Conservation (phyloP, 345 rosid species). For the Zanthoxylum bungeanum region DNA sequence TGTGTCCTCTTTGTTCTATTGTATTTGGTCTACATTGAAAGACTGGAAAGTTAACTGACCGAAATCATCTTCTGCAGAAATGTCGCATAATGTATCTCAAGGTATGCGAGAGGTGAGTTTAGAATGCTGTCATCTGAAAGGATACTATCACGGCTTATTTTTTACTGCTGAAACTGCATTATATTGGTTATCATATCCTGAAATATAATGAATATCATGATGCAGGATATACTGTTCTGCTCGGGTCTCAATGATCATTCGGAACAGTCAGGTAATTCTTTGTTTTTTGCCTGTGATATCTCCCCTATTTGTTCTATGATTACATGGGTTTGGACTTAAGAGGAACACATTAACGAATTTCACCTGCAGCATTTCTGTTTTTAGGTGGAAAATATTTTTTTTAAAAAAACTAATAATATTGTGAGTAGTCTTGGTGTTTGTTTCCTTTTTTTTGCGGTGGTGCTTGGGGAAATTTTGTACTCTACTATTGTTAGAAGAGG, state of each 20-base stretch:
- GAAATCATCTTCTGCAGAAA: conserved; percentile 39
- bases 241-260: conserved; percentile 49
- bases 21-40: background rate
- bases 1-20: too few species aligned
- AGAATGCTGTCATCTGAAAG: conserved; percentile 6
- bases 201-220: conserved; percentile 14
- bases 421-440: background rate
- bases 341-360: background rate
- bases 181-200: background rate
- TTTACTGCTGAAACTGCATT: background rate
- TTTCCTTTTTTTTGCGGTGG: background rate
- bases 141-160: background rate
- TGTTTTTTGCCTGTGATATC: background rate
- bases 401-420: background rate
- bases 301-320: background rate
- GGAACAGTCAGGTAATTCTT: conserved; percentile 62
- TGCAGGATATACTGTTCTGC: conserved; percentile 73
- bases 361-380: background rate
- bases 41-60: conserved; percentile 12
- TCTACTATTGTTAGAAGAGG: background rate
- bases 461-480: background rate
- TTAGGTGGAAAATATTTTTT: background rate
- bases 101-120: conserved; percentile 59
- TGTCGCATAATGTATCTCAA: conserved; percentile 55
- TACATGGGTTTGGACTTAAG: background rate